Evolutionary conservation across 768 basidiomycete genomes (phyloP).

Genomic region (Imleria badia): DNA sequence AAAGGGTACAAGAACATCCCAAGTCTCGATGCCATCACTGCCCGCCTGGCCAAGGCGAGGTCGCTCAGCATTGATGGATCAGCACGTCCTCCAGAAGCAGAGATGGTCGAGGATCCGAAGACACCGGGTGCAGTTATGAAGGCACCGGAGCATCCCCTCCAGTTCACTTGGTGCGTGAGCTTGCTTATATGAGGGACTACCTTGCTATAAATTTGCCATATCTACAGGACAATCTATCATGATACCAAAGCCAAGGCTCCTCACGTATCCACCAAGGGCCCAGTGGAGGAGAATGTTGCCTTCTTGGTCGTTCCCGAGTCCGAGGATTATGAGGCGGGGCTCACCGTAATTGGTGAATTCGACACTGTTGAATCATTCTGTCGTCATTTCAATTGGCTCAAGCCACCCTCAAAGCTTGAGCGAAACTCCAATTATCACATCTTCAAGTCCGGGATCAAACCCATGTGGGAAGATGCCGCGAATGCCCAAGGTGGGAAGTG

Average conservation of each 20-base stretch:
- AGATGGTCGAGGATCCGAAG: conserved; percentile 81
- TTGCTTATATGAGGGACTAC: neutral
- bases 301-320: conserved; percentile 56
- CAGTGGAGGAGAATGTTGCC: conserved; percentile 29
- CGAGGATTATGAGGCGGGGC: conserved; percentile 78
- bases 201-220: neutral
- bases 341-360: conserved; percentile 87
- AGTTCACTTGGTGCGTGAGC: conserved; percentile 67
- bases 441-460: conserved; percentile 92
- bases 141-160: conserved; percentile 78
- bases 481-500: conserved; percentile 94
- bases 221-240: conserved; percentile 80
- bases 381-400: conserved; percentile 92
- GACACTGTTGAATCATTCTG: conserved; percentile 89
- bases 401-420: conserved; percentile 85
- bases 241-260: conserved; percentile 79
- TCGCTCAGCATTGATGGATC: conserved; percentile 59
- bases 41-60: conserved; percentile 69
- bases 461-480: conserved; percentile 96
- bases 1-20: conserved; percentile 87
- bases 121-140: conserved; percentile 71
- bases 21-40: conserved; percentile 81
- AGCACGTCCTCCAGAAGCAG: conserved; percentile 70
- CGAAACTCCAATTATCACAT: conserved; percentile 93
- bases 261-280: conserved; percentile 7